Evolutionary conservation across 805 yeast species (phyloP).

Genomic region (Lipomyces anomalus): DNA sequence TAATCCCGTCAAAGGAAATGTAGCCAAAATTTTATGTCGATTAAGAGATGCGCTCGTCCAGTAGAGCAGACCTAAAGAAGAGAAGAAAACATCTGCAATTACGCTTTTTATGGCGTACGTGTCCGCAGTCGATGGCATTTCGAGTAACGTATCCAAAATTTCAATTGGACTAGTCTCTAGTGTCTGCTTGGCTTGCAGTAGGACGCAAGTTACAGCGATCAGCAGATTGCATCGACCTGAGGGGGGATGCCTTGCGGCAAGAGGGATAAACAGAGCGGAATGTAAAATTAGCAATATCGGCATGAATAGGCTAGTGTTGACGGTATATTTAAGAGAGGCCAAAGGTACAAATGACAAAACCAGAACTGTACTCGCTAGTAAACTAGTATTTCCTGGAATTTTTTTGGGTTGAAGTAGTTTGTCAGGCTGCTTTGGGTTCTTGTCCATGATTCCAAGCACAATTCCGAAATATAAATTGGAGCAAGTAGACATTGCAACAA

Average conservation of each 20-base stretch:
- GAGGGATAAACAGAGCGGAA: neutral
- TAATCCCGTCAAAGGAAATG: too few relatives aligned
- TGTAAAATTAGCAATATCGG: neutral
- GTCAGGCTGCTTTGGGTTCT: neutral
- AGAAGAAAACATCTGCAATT: neutral
- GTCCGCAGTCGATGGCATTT: neutral
- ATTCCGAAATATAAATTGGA: neutral
- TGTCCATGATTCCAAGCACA: neutral
- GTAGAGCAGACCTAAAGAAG: neutral
- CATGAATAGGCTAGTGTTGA: neutral
- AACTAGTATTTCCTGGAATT: neutral
- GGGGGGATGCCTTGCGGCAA: neutral
- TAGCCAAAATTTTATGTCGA: too few relatives aligned
- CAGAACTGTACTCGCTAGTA: neutral
- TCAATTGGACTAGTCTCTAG: neutral
- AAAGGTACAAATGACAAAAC: neutral
- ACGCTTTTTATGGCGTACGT: neutral
- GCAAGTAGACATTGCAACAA: neutral
- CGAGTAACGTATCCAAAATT: neutral
- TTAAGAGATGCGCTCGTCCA: too few relatives aligned
- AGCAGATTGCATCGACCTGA: neutral
- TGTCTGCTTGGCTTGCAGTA: neutral
- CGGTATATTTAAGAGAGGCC: neutral
- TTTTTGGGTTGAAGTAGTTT: too few relatives aligned
- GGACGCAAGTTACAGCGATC: neutral